Evolutionary conservation across 768 basidiomycete species (phyloP), one percentile per base, ranked within the genome.

Genomic region (Termitomyces sp.): DNA sequence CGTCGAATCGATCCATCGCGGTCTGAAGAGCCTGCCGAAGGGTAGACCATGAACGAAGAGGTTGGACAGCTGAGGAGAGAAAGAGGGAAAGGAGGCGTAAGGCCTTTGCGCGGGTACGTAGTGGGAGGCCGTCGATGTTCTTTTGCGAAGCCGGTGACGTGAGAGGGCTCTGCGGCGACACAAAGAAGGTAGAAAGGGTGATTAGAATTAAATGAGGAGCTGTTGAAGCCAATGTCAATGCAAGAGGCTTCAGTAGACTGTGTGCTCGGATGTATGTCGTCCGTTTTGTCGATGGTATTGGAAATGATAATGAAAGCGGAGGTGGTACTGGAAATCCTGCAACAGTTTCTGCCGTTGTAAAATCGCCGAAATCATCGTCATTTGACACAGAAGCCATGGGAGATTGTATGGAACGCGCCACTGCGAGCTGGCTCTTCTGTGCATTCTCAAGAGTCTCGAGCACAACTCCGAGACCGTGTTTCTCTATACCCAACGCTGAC

Each of bases 1-100:
- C 88, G 61, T 98, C 93, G 70, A 96, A 98, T 5, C 91, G 78
- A 63, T 98, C 95, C 66, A 87, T 83, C 0, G 91, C 86, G 0
- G 87, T 79, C 12, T 88, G 80, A 19, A 98, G 76, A 14, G 88
- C 81, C 2, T 82, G 68, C 28, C 79, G 74, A 35, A 90, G 74
- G 21, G 79, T 70, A 7, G 79, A 74, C 83, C 88, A 91, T 60
- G 77, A 72, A 3, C 80, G 76, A 1, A 93, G 71, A 0, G 96
- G 93, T 58, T 88, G 83, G 44, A 97, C 68, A 12, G 60, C 51
- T 1, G 81, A 77, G 0, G 87, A 92, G 40, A 96, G 82, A 64
- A 92, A 96, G 0, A 77, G 73, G 1, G 84, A 75, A 12, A 99
- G 84, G 0, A 91, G 74, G 24, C 82, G 83, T 2, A 99, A 77